A percentile compares a stretch with the other conserved stretches of the same genome.
Evolutionary conservation across 768 basidiomycete genomes (phyloP).

Genomic region (Boletus reticuloceps): DNA sequence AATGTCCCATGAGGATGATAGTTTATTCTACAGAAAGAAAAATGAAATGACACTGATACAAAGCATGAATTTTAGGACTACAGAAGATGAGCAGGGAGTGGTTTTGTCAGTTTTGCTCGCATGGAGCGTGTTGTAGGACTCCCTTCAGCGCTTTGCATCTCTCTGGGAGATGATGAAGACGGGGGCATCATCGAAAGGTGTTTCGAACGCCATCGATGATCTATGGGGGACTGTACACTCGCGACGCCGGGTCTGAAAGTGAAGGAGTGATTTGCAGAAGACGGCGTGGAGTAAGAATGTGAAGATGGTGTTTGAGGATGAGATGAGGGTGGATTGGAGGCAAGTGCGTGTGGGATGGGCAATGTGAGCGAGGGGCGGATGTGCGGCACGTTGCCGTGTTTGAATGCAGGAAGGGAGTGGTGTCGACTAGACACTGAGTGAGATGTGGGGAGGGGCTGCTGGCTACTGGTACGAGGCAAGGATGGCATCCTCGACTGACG

Average conservation of each 20-base stretch:
- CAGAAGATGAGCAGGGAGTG: constrained; percentile 16
- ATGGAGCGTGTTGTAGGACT: constrained; percentile 2
- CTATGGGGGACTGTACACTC: background rate
- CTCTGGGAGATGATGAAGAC: constrained; percentile 12
- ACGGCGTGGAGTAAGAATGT: background rate
- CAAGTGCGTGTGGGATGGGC: constrained; percentile 1
- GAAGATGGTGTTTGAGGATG: constrained; percentile 11
- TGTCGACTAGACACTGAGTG: constrained; percentile 13
- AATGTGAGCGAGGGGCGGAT: background rate
- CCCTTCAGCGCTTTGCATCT: background rate
- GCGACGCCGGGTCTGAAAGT: background rate
- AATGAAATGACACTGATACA: background rate
- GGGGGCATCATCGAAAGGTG: constrained; percentile 21
- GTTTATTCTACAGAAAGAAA: background rate
- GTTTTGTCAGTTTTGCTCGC: constrained; percentile 18
- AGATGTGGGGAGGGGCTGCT: background rate
- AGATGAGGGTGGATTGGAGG: background rate
- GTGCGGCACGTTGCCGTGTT: constrained; percentile 1
- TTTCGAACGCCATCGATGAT: background rate
- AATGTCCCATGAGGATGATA: background rate
- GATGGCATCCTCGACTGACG: constrained; percentile 14
- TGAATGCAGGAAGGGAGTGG: constrained; percentile 22
- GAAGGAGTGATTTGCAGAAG: background rate
- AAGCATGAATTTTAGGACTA: constrained; percentile 9
- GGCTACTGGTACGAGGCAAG: background rate